Evolutionary conservation across 1,284 basidiomycete species (phyloP).

Genomic region (Phenoliferia sp.): DNA sequence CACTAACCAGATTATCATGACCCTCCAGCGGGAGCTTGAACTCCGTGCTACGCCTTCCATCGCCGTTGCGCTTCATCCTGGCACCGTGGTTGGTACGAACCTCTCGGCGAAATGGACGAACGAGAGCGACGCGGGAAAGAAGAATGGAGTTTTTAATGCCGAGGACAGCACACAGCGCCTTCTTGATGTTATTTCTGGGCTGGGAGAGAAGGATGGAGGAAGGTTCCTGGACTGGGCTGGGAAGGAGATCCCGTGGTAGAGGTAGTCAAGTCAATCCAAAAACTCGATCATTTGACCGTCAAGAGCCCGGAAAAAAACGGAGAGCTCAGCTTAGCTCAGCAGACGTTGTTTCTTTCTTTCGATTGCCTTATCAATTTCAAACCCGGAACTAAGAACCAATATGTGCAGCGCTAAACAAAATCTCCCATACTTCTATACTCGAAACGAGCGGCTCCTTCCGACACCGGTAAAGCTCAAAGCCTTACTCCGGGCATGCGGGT

Average conservation of each 20-base stretch:
- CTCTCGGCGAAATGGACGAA: constrained; percentile 35
- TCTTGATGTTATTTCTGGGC: constrained; percentile 51
- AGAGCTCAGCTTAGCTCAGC: too few species aligned
- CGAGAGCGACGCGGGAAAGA: constrained; percentile 26
- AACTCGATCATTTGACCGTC: too few species aligned
- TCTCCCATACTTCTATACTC: too few species aligned
- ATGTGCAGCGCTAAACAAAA: too few species aligned
- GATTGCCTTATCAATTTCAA: too few species aligned
- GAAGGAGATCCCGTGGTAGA: constrained; percentile 33
- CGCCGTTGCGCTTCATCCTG: constrained; percentile 38
- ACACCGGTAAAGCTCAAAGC: background rate
- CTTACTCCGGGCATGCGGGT: background rate
- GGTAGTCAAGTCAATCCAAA: background rate
- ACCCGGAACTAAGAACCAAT: too few species aligned
- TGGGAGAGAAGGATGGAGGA: constrained; percentile 53
- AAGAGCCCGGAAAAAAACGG: too few species aligned
- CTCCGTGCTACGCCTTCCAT: constrained; percentile 28
- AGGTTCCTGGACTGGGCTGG: constrained; percentile 48
- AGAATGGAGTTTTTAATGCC: constrained; percentile 41
- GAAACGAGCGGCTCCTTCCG: too few species aligned
- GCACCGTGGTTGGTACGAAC: constrained; percentile 36
- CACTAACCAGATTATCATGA: constrained; percentile 41
- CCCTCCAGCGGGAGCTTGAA: constrained; percentile 36
- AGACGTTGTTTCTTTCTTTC: too few species aligned
- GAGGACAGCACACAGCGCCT: constrained; percentile 58